Base-by-base conservation (phyloP, 345 rosid genomes). In the Linum tenue region DNA sequence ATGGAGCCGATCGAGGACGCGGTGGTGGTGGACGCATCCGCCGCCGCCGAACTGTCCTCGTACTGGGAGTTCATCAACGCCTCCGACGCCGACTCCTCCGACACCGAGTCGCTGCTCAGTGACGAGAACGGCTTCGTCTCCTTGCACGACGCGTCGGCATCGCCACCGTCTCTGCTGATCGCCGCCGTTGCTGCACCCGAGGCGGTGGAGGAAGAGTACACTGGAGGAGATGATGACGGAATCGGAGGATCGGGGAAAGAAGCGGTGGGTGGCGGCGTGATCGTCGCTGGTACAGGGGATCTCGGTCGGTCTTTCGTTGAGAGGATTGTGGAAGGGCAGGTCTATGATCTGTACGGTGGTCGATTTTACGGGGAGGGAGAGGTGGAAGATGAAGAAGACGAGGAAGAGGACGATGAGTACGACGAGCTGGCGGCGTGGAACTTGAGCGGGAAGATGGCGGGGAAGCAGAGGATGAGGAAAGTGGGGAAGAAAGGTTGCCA, bases 381-480 rank as follows among this genome's bases (percentile, higher is more conserved):
- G 39, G 56, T 17, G 2, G 60, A 51, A 0, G 68, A 48, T 3
- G 62, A 64, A 4, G 63, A 55, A 0, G 62, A 50, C 2, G 56
- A 40, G 2, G 78, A 63, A 2, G 64, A 68, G 2, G 70, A 37
- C 0, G 77, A 61, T n/a, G 73, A 41, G 5, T 53, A 56, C 37
- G 77, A 65, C 61, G 82, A 72, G 58, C 67, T 74, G 66, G 53
- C 9, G 80, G 80, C 60, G 82, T 79, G 55, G 89, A 84, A 65
- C 64, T 84, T 15, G 80, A 80, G 63, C 84, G 72, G 70, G 68
- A 84, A 79, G 67, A 60, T 84, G 55, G 31, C 31, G 31, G 85
- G 72, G 67, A 81, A 77, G 70, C 72, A 76, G 60, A 81, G 84
- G 75, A 69, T 81, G 70, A 79, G 82, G 78, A 86, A 83, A 40